These are phyloP conservation scores for Madurella fahalii DNA, from an alignment of 2,329 filamentous ascomycete species.

Conservation along the genomic window DNA sequence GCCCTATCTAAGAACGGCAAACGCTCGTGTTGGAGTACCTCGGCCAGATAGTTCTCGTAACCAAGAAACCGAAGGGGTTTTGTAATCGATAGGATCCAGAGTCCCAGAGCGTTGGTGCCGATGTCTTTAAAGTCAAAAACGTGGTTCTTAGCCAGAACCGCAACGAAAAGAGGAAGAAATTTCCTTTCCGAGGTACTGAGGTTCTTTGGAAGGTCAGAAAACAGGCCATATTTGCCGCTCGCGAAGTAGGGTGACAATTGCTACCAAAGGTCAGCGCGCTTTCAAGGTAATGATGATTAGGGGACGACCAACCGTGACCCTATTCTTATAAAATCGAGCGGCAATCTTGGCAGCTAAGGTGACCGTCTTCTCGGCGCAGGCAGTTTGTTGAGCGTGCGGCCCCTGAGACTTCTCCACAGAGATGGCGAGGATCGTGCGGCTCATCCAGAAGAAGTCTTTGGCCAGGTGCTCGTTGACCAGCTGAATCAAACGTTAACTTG, in stretches of 20 bases:
- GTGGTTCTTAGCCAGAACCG: constrained; percentile 44
- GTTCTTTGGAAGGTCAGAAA: constrained; percentile 39
- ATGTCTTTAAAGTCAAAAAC: constrained; percentile 46
- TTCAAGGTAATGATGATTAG: constrained; percentile 1
- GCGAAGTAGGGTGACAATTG: constrained; percentile 45
- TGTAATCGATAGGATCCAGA: constrained; percentile 51
- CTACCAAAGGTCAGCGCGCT: constrained; percentile 28
- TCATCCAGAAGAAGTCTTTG: constrained; percentile 44
- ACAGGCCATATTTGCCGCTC: constrained; percentile 47
- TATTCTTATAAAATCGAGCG: constrained; percentile 41
- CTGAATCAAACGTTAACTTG: constrained; percentile 21
- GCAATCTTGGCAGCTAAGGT: constrained; percentile 44
- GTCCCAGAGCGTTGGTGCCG: constrained; percentile 42
- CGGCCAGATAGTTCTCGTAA: constrained; percentile 49
- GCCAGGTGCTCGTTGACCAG: constrained; percentile 48
- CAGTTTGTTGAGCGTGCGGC: constrained; percentile 21
- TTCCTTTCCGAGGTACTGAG: constrained; percentile 40
- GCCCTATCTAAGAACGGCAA: constrained; percentile 42
- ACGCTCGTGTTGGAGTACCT: constrained; percentile 40
- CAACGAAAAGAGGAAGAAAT: constrained; percentile 49
- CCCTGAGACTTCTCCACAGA: constrained; percentile 18
- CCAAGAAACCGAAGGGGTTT: constrained; percentile 45
- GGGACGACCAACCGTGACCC: constrained; percentile 36
- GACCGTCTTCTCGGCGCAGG: constrained; percentile 44
- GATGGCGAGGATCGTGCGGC: constrained; percentile 22